Evolutionary conservation across 2,329 filamentous ascomycete species (phyloP), one percentile per base, ranked within the genome.

Genomic region (Ceratocystis ficicola): DNA sequence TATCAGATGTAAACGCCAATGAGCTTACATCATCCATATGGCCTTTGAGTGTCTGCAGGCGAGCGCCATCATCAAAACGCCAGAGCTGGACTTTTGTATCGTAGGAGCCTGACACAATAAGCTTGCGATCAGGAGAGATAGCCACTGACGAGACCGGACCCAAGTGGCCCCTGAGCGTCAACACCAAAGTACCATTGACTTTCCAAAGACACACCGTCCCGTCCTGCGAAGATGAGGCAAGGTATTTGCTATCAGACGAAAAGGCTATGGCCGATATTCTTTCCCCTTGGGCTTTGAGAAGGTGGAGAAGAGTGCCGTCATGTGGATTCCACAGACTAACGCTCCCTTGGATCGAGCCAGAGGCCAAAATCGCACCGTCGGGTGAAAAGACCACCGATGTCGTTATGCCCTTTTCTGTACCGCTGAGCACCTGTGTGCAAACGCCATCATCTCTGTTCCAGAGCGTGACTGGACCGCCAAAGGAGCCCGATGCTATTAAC

Each of bases 401-500:
- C 12, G 30, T 17, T 17, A 15, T 10, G 1, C 17, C 17, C 36
- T 41, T 10, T 3, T 41, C 36, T 41, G 36, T 12, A 20, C 30
- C 32, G 15, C 20, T 44, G 15, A 62, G n/a, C 6, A 25, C 30
- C 8, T 15, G 15, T 5, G 17, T 44, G 5, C 32, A 62, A n/a
- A 46, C 32, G 48, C 20, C 46, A n/a, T 10, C 44, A 30, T 22
- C 25, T 7, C 22, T 28, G 25, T 17, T 20, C 59, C 32, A 62
- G 41, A 41, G 59, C 71, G 44, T 28, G 69, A 57, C 52, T n/a
- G 52, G 25, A 17, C 4, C 15, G 15, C 59, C 62, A 65, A 15
- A 4, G 6, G 65, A 66, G 44, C 25, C 65, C n/a, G 60, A 66
- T 36, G 57, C 57, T 5, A 68, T 15, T 22, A 25, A 25, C 22